Evolutionary conservation across 75 land plant genomes (phyloP).

Genomic region (Pseudotsuga menziesii): DNA sequence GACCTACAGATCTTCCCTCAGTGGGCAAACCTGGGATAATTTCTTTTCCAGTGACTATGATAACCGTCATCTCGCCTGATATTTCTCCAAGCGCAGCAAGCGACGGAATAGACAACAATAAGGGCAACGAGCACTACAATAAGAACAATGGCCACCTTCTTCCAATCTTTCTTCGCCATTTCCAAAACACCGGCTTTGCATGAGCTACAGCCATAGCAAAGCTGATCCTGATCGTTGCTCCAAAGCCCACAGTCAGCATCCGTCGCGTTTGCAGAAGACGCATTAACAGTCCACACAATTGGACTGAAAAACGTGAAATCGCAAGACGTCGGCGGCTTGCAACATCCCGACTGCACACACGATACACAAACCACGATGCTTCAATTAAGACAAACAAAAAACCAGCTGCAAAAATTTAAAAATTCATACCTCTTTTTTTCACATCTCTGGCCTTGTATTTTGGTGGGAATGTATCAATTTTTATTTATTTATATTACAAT

Average conservation of each 20-base stretch:
- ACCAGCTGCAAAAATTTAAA: too few species aligned
- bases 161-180: constrained; percentile 40
- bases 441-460: too few species aligned
- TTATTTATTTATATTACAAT: too few species aligned
- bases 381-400: too few species aligned
- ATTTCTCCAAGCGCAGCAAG: constrained; percentile 36
- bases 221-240: constrained; percentile 30
- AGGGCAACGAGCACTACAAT: constrained; percentile 25
- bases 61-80: constrained; percentile 3
- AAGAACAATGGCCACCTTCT: constrained; percentile 27
- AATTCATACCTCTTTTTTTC: too few species aligned
- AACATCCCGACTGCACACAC: constrained; percentile 61
- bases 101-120: constrained; percentile 38
- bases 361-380: not conserved
- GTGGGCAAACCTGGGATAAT: too few species aligned
- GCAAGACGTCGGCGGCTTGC: constrained; percentile 82
- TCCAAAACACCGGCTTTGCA: constrained; percentile 53
- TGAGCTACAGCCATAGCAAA: constrained; percentile 57
- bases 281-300: constrained; percentile 10
- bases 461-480: too few species aligned
- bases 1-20: too few species aligned
- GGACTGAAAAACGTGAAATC: constrained; percentile 28
- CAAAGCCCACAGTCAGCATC: constrained; percentile 48
- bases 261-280: not conserved
- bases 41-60: too few species aligned